Base-by-base conservation (phyloP, 2,329 filamentous ascomycete species). In the Neonectria magnoliae region DNA sequence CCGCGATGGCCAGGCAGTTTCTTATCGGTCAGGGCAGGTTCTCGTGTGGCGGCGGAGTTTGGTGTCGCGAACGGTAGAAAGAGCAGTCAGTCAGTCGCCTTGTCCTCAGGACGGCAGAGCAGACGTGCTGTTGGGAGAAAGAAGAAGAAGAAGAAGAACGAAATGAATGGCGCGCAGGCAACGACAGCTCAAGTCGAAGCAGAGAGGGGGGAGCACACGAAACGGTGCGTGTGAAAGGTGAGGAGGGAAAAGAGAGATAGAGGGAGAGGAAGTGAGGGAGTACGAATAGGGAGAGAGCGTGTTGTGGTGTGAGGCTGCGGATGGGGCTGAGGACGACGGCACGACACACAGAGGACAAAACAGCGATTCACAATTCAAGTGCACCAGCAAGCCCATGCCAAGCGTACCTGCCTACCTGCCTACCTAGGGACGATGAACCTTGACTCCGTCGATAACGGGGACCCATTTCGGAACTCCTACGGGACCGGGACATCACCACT, bases 131-230 rank as follows among this genome's bases (percentile, higher is more conserved):
- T 60, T 53, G 38, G 60, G 60, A 54, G 55, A 67, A 53, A 52
- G 56, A 57, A 48, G 22, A 33, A 52, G 56, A 57, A 48, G 22
- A 33, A 14, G 22, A 33, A 14, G 29, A 6, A 13, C 9, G 70
- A 71, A 69, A 60, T 27, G 57, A 74, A 69, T 48, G 63, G 59
- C 55, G 65, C 66, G 64, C 69, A 71, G 61, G 65, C 71, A 64
- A 73, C 69, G 67, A 68, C 69, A 71, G 29, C 57, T 63, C 51
- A 33, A 50, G 62, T 64, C 69, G 70, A 71, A 56, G 70, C 67
- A 67, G 57, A 67, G 68, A 36, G 14, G 13, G 18, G 20, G 57
- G 42, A 55, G 50, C 33, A 38, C 45, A 36, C 20, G 38, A 48
- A 63, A 60, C 58, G 47, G 70, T 66, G 68, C 64, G 61, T 54